A percentile compares a stretch with the other conserved stretches of the same genome.
phyloP scores from a whole-genome alignment of 2,329 filamentous ascomycete genomes.

The Cladophialophora psammophila region DNA sequence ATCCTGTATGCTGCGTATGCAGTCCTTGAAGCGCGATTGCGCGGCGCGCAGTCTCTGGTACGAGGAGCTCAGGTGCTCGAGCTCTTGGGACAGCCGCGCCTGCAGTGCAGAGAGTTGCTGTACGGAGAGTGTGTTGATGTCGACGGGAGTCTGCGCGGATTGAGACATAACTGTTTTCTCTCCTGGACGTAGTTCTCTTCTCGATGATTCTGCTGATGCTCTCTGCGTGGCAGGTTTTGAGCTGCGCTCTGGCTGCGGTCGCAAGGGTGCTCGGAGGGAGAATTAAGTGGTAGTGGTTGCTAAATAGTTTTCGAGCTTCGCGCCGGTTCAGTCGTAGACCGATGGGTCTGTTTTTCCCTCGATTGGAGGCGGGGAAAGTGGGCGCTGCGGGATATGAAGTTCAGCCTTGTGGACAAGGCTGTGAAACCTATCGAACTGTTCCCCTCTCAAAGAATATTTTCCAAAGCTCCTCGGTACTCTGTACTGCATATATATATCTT shows the following conservation, averaged over 20 bases:
- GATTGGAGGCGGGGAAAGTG: neutral
- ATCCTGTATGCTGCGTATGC: conserved; percentile 75
- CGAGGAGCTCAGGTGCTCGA: conserved; percentile 90
- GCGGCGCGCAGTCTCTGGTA: conserved; percentile 89
- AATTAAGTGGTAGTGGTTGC: neutral
- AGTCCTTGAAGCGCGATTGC: conserved; percentile 91
- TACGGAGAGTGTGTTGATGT: conserved; percentile 78
- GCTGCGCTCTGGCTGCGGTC: too few relatives aligned
- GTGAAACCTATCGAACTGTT: conserved; percentile 2
- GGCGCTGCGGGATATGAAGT: neutral
- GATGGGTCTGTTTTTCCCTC: neutral
- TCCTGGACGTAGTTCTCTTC: neutral
- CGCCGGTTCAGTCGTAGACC: neutral
- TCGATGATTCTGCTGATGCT: neutral
- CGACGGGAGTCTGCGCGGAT: conserved; percentile 55
- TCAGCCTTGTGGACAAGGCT: conserved; percentile 29
- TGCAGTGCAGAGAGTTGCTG: conserved; percentile 91
- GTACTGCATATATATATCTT: neutral
- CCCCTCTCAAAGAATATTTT: conserved; percentile 1
- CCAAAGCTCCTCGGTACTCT: too few relatives aligned
- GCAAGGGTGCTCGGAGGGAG: too few relatives aligned
- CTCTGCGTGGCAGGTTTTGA: neutral
- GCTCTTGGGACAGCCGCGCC: conserved; percentile 93
- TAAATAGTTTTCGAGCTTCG: neutral
- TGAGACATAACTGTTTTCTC: conserved; percentile 27